Conservation (phyloP, 148 eudicot species). For the Spergularia bocconei region DNA sequence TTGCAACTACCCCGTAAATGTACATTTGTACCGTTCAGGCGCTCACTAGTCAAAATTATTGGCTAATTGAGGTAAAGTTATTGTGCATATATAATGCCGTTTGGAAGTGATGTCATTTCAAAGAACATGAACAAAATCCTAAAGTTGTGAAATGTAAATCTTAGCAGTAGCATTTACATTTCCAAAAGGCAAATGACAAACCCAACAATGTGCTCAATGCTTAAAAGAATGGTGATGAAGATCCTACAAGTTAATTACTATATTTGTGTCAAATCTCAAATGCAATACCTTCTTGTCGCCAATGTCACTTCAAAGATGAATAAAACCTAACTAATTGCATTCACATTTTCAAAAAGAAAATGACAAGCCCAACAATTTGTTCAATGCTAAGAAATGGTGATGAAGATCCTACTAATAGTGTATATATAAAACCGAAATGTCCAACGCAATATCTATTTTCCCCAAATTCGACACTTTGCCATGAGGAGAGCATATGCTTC, state of each 20-base stretch:
- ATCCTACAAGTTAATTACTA: background rate
- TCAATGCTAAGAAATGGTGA: background rate
- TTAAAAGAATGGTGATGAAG: background rate
- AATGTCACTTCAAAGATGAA: background rate
- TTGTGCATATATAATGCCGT: background rate
- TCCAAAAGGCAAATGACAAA: background rate
- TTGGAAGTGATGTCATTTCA: background rate
- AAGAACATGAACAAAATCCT: background rate
- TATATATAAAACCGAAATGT: background rate
- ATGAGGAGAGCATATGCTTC: background rate
- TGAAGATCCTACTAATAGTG: background rate
- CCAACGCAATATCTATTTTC: background rate
- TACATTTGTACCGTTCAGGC: no score
- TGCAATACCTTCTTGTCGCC: no score
- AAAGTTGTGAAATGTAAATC: no score
- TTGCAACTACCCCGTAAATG: no score
- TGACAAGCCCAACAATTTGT: background rate
- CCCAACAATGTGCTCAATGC: background rate
- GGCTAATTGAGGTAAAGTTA: background rate
- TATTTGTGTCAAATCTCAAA: background rate
- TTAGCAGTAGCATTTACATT: background rate
- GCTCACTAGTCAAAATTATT: no score
- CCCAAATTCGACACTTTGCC: background rate
- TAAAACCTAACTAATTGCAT: background rate
- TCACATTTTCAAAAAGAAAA: background rate